Conservation (phyloP, 2,329 filamentous ascomycete genomes). For the Venturiaceae sp. region DNA sequence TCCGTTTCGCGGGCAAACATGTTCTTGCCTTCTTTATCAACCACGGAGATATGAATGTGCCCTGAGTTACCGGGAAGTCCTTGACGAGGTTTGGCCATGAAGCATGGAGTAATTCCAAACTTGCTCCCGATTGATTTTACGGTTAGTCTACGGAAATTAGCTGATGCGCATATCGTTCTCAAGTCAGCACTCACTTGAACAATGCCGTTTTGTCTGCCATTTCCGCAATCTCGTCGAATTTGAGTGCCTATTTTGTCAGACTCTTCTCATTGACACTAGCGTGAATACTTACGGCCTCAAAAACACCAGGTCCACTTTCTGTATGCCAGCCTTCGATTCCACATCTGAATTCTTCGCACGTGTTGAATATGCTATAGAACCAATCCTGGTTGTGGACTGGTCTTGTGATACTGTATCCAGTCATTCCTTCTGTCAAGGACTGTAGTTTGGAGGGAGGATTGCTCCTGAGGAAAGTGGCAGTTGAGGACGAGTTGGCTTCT, state of each 20-base stretch:
- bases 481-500: conserved; percentile 55
- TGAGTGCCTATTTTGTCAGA: conserved; percentile 48
- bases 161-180: not conserved
- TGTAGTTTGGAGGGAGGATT: conserved; percentile 68
- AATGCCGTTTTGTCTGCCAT: conserved; percentile 90
- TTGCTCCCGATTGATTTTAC: conserved; percentile 83
- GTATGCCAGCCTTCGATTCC: conserved; percentile 93
- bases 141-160: conserved; percentile 46
- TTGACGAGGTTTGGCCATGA: conserved; percentile 95
- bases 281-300: conserved; percentile 60
- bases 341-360: conserved; percentile 67
- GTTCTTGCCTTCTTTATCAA: conserved; percentile 69
- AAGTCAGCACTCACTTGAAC: conserved; percentile 58
- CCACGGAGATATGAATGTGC: conserved; percentile 88
- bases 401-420: conserved; percentile 82
- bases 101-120: conserved; percentile 88
- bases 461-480: conserved; percentile 62
- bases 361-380: conserved; percentile 79
- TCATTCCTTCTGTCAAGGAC: conserved; percentile 85
- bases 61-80: conserved; percentile 90
- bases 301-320: conserved; percentile 87
- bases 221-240: conserved; percentile 75
- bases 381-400: conserved; percentile 87
- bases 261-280: not conserved
- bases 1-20: conserved; percentile 64